Percentiles rank a stretch among this genome's conserved stretches.
phyloP scores from a whole-genome alignment of 257 asterid species.

The Jacaranda copaia region DNA sequence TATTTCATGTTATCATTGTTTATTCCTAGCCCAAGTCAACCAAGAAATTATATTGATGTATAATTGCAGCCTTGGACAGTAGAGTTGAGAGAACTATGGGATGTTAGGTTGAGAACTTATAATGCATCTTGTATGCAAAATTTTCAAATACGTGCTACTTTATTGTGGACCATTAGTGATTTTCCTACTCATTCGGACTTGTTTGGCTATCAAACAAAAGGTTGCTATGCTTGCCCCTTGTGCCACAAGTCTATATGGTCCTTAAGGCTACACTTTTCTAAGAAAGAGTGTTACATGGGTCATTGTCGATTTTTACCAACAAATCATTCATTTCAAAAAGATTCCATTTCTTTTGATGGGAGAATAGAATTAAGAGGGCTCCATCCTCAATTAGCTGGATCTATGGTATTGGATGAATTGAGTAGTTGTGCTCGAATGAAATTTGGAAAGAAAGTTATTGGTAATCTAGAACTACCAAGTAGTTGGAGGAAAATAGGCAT shows the following conservation, averaged over 20 bases:
- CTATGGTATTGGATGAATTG: not conserved
- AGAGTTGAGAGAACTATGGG: not conserved
- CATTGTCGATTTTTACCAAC: not conserved
- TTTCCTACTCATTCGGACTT: not conserved
- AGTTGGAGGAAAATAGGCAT: constrained; percentile 7
- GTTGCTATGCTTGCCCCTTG: not conserved
- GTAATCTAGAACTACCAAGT: not conserved
- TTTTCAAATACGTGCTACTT: not conserved
- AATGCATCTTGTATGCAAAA: constrained; percentile 17
- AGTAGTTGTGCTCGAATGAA: not conserved
- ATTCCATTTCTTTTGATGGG: constrained; percentile 3
- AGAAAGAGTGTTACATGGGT: constrained; percentile 9
- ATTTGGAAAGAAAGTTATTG: not conserved
- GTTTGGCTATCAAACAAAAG: constrained; percentile 11
- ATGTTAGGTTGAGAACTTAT: not conserved
- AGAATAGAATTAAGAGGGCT: not conserved
- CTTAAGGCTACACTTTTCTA: not conserved
- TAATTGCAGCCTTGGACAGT: not conserved
- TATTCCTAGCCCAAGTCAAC: not conserved
- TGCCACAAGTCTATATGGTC: not conserved
- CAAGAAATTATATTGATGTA: constrained; percentile 21
- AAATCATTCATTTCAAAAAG: constrained; percentile 11
- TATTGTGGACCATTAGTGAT: constrained; percentile 10
- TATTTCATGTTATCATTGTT: constrained; percentile 9
- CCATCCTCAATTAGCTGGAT: not conserved